Conservation (phyloP, 2,329 filamentous ascomycete species). For the Fusarium tanahbumbuense region DNA sequence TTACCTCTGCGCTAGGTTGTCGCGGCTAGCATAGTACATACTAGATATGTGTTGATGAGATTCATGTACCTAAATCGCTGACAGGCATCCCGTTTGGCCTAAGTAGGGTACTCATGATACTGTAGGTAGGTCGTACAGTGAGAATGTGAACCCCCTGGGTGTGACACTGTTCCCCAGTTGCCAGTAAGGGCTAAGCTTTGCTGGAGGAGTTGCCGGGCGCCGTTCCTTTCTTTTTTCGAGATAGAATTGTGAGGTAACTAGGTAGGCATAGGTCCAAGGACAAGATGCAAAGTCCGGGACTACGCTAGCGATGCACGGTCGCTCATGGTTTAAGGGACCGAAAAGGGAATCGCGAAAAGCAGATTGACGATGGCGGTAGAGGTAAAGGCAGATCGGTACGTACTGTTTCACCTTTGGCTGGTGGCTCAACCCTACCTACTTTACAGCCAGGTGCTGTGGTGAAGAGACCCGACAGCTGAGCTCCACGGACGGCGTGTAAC, state of each 20-base stretch:
- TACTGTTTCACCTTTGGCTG: constrained; percentile 12
- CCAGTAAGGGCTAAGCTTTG: constrained; percentile 41
- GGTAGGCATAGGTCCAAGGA: constrained; percentile 12
- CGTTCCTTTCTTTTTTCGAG: constrained; percentile 36
- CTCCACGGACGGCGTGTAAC: constrained; percentile 5
- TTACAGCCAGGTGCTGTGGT: constrained; percentile 6
- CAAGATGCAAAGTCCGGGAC: constrained; percentile 22
- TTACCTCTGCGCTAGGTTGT: constrained; percentile 14
- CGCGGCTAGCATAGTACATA: constrained; percentile 16
- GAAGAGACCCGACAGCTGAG: background rate
- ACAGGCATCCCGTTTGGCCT: constrained; percentile 18
- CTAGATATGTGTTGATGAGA: constrained; percentile 11
- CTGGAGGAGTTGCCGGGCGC: constrained; percentile 35
- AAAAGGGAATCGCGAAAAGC: constrained; percentile 16
- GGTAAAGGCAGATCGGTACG: background rate
- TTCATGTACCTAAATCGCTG: constrained; percentile 17
- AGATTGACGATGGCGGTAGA: constrained; percentile 22
- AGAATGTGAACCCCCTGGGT: constrained; percentile 8
- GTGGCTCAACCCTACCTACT: constrained; percentile 21
- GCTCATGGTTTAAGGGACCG: constrained; percentile 16
- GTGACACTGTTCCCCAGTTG: constrained; percentile 40
- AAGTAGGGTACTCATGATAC: background rate
- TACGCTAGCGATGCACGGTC: constrained; percentile 42
- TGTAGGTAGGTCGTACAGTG: background rate
- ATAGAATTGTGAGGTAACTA: constrained; percentile 12